phyloP scores from a whole-genome alignment of 176 grass and related monocot species.

The sorghum (Sorghum bicolor) region Sorghum_bicolor_NCBIv3 NC_012875.2:364001-364500 shows the following conservation, averaged over 20 bases:
- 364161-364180: slow-evolving; percentile 90
- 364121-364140: slow-evolving; percentile 59
- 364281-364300: neutral
- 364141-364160: slow-evolving; percentile 90
- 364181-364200: slow-evolving; percentile 75
- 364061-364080: neutral
- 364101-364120: neutral
- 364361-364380: neutral
- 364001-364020: neutral
- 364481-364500: neutral
- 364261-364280: slow-evolving; percentile 9
- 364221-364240: slow-evolving; percentile 63
- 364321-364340: neutral
- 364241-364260: slow-evolving; percentile 71
- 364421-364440: neutral
- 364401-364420: neutral
- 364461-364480: neutral
- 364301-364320: neutral
- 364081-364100: neutral
- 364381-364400: neutral
- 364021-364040: neutral
- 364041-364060: neutral
- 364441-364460: neutral
- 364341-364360: neutral
- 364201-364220: slow-evolving; percentile 64